Conservation (phyloP, 169 alveolate genomes). For the Besnoitia besnoiti region DNA sequence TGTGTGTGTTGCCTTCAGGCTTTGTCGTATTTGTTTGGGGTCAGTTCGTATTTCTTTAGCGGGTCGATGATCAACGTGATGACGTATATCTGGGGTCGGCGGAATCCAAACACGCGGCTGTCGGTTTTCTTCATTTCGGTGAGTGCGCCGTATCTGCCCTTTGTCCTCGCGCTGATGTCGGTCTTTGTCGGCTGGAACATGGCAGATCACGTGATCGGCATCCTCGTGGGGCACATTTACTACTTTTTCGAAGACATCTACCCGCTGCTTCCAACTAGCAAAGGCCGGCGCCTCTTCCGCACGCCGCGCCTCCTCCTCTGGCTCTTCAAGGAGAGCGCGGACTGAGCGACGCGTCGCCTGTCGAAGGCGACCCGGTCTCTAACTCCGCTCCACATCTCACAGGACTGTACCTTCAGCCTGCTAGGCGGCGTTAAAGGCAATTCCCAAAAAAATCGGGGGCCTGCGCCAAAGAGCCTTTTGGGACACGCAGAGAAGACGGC, state of each 20-base stretch:
- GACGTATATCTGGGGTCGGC: constrained; percentile 93
- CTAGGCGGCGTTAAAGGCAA: no score
- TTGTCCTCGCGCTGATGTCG: constrained; percentile 84
- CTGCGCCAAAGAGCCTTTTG: no score
- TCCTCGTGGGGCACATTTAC: constrained; percentile 90
- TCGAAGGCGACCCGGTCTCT: neutral
- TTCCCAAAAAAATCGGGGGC: no score
- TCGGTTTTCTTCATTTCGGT: constrained; percentile 87
- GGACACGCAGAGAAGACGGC: no score
- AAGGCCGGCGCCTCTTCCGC: constrained; percentile 84
- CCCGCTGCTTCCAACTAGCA: constrained; percentile 90
- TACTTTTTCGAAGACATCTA: constrained; percentile 90
- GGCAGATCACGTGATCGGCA: constrained; percentile 88
- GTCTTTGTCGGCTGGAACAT: constrained; percentile 86
- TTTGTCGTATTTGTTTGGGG: constrained; percentile 77
- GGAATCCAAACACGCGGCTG: constrained; percentile 87
- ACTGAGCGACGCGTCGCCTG: neutral
- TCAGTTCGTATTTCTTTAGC: constrained; percentile 85
- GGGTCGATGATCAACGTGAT: constrained; percentile 92
- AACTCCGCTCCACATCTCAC: neutral
- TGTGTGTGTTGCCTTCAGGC: constrained; percentile 63
- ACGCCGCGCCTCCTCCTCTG: constrained; percentile 83
- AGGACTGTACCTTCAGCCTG: no score
- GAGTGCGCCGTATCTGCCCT: constrained; percentile 91
- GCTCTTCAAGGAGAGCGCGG: constrained; percentile 56